Evolutionary conservation across 2,329 filamentous ascomycete species (phyloP).

Genomic region (Xylaria sp.): DNA sequence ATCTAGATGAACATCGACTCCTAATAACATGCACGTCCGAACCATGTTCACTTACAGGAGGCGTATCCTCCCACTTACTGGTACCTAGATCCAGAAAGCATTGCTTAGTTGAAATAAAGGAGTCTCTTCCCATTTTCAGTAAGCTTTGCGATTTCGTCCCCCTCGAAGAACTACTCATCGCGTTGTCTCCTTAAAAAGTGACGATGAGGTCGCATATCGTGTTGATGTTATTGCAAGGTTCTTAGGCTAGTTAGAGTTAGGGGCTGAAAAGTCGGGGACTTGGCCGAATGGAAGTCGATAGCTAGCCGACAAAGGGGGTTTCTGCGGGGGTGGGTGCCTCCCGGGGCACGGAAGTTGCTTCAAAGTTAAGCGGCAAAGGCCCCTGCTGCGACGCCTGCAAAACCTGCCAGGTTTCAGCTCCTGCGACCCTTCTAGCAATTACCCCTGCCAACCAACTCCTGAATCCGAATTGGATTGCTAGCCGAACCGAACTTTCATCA

Average conservation of each 20-base stretch:
- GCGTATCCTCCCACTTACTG: not conserved
- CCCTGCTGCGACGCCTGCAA: conserved; percentile 46
- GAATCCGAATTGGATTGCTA: conserved; percentile 13
- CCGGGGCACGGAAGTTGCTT: conserved; percentile 46
- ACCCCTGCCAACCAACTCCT: not conserved
- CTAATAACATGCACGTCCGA: conserved; percentile 1
- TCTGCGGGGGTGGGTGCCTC: conserved; percentile 31
- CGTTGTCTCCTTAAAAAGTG: not conserved
- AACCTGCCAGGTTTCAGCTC: conserved; percentile 47
- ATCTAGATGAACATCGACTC: not conserved
- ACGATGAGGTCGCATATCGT: not conserved
- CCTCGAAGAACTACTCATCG: not conserved
- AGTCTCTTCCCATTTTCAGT: not conserved
- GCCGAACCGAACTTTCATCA: not conserved
- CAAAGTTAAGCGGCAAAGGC: conserved; percentile 39
- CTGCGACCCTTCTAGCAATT: conserved; percentile 16
- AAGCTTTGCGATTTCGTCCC: not conserved
- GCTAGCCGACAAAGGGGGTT: conserved; percentile 41
- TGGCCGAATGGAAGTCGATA: conserved; percentile 28
- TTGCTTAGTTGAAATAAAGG: not conserved
- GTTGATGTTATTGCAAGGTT: not conserved
- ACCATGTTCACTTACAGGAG: not conserved
- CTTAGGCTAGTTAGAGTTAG: not conserved
- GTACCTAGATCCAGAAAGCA: not conserved
- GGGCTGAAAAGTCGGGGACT: not conserved